Base-by-base conservation (phyloP, 2,329 filamentous ascomycete genomes). In the Cladobotryum protrusum region DNA sequence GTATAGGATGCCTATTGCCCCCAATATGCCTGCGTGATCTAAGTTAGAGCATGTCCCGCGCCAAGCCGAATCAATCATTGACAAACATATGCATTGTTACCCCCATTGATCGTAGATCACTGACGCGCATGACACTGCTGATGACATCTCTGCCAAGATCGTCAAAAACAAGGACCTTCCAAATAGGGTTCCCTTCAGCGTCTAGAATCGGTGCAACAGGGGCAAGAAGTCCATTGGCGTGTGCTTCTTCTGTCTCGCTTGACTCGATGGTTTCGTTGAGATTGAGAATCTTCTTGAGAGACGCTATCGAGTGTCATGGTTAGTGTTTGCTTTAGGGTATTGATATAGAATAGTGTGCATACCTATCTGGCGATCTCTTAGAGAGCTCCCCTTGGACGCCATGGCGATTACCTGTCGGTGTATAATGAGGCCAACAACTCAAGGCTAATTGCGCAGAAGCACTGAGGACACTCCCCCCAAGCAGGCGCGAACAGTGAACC, bases 121-220 rank as follows among this genome's bases (percentile, higher is more conserved):
- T 96, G 55, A 99, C 93, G 52, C 91, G 81, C 56, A 99, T 76
- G 2, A 99, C 91, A 63, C 91, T 96, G 73, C 90, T 96, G 63
- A 99, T 96, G 52, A 99, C 88, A 79, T 97, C 91, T 66, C 91
- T 81, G 43, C 92, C 93, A 4, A 85, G 68, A 59, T 92, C 87
- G 69, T 99, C 95, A 65, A 99, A 97, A 9, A 99, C 89, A 47
- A 99, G 75, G 6, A 97, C 88, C 69, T 97, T 97, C 92, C 92
- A 97, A 72, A 96, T 91, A 1, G 92, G 91, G 62, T 95, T 89
- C 55, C 91, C 90, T 60, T 95, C 86, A 43, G 88, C 79, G 59
- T 90, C 90, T 54, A 96, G 74, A 47, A 96, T 87, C 14, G 89
- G 86, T n/a, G 85, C 84, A 35, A 85, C 79, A 18, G 86, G 81